Evolutionary conservation across 495 filamentous ascomycete genomes (phyloP).

Genomic region (Barbatosphaeria neglecta): DNA sequence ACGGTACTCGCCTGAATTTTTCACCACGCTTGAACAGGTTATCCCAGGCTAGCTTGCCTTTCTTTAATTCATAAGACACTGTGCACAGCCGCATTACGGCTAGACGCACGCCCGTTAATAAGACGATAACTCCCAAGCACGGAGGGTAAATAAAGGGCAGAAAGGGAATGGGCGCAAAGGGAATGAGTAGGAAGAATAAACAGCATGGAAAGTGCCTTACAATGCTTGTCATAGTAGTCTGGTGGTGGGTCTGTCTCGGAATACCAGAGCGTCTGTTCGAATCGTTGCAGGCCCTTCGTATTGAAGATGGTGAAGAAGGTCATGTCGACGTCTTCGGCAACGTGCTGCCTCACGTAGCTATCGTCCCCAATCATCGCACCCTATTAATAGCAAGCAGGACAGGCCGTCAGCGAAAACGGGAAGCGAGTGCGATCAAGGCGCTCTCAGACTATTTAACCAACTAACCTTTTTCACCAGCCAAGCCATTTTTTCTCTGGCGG

Average conservation of each 20-base stretch:
- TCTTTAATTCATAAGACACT: background rate
- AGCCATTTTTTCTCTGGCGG: background rate
- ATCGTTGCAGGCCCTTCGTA: background rate
- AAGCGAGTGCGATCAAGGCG: background rate
- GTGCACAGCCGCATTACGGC: background rate
- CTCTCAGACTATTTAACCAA: background rate
- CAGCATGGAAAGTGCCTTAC: background rate
- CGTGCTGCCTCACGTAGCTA: background rate
- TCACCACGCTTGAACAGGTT: background rate
- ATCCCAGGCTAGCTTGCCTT: background rate
- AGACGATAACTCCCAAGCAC: no score
- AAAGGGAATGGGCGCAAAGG: no score
- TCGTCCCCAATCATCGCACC: background rate
- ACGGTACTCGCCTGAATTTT: background rate
- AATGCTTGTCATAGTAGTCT: background rate
- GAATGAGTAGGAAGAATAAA: background rate
- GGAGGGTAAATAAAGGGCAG: background rate
- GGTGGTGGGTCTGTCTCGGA: background rate
- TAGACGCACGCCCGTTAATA: background rate
- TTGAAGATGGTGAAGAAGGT: background rate
- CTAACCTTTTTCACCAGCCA: background rate
- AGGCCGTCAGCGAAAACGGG: background rate
- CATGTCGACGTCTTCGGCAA: background rate
- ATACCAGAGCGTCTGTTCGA: background rate
- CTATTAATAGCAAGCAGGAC: no score